phyloP scores from a whole-genome alignment of 768 basidiomycete species.

The Suillus paluster region DNA sequence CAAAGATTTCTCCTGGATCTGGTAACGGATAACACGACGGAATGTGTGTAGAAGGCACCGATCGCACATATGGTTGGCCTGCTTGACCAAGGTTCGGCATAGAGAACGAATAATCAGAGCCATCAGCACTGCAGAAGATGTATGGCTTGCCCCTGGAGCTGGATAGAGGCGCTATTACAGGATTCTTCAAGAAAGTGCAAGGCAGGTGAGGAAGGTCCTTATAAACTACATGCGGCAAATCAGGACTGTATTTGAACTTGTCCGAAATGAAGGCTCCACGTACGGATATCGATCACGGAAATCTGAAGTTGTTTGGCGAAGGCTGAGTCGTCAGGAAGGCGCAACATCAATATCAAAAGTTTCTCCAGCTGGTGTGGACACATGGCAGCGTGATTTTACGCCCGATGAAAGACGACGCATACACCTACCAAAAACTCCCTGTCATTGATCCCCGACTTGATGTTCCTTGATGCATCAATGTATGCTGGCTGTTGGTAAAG shows the following conservation, averaged over 20 bases:
- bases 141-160: conserved; percentile 41
- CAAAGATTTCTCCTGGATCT: conserved; percentile 71
- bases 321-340: conserved; percentile 38
- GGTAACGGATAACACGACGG: conserved; percentile 55
- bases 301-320: conserved; percentile 48
- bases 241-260: neutral
- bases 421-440: conserved; percentile 59
- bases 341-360: conserved; percentile 61
- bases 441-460: conserved; percentile 54
- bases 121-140: conserved; percentile 62
- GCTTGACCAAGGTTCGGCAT: conserved; percentile 61
- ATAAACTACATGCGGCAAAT: conserved; percentile 53
- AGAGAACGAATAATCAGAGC: conserved; percentile 61
- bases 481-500: conserved; percentile 49
- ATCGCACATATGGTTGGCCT: conserved; percentile 68
- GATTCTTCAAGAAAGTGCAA: conserved; percentile 21
- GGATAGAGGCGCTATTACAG: neutral
- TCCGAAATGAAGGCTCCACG: conserved; percentile 32
- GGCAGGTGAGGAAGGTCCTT: conserved; percentile 83
- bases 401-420: neutral
- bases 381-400: too few species aligned
- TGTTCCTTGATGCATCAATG: conserved; percentile 50
- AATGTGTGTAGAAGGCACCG: conserved; percentile 55
- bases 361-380: too few species aligned
- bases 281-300: conserved; percentile 58